Conservation (phyloP, 345 rosid species). For the Syzygium jambos region DNA sequence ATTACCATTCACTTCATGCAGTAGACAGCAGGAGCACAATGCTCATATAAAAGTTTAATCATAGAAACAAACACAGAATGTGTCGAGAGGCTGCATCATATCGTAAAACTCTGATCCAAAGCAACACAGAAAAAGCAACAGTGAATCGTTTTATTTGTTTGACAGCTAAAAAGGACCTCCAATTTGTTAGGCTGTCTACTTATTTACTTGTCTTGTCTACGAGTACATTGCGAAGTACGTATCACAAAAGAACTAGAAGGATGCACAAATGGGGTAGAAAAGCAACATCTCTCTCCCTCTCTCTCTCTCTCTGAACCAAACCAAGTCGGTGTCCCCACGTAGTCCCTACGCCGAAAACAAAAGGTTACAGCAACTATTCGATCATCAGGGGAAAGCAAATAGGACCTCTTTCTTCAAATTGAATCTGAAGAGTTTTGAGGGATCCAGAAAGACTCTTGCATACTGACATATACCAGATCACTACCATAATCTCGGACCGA, state of each 20-base stretch:
- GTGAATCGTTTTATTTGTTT: not conserved
- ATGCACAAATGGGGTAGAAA: not conserved
- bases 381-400: not conserved
- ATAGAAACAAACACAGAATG: not conserved
- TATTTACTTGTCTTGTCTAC: not conserved
- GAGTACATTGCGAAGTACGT: not conserved
- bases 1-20: not conserved
- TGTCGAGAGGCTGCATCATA: not conserved
- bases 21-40: not conserved
- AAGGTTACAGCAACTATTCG: not conserved
- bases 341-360: not conserved
- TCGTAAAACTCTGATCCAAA: not conserved
- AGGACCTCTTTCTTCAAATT: not conserved
- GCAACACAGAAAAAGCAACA: not conserved
- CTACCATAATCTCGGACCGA: not conserved
- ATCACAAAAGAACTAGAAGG: not conserved
- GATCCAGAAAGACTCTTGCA: not conserved
- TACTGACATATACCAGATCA: not conserved
- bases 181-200: not conserved
- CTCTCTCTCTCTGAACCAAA: not conserved
- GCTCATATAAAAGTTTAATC: not conserved
- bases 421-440: not conserved
- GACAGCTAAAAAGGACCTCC: not conserved
- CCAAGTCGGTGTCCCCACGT: not conserved
- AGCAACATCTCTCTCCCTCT: not conserved